Evolutionary conservation across 805 yeast species (phyloP), one percentile per base, ranked within the genome.

Genomic region (Candida coquimbonensis): DNA sequence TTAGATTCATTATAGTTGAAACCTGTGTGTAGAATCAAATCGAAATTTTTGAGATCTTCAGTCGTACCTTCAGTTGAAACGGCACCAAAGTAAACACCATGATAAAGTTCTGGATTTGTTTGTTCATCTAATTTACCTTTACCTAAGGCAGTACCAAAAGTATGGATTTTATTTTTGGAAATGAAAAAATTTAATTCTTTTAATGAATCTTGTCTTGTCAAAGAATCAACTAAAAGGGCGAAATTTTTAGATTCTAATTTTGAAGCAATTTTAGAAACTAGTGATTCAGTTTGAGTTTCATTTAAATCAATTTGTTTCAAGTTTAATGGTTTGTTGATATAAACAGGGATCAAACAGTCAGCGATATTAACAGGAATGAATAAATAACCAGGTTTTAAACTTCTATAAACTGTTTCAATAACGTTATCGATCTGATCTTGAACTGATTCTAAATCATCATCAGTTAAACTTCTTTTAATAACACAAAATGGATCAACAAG

Each of bases 21-120:
- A 13, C 97, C 97, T 49, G 87, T 63, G 55, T 79, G 78, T 35
- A 89, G 53, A 13, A 87, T 69, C 39, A 84, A 65, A 57, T 89
- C 96, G 31, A 86, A 72, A 6, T 19, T 31, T 7, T 70, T 51
- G 42, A 73, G 75, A 47, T 66, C 72, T 27, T 68, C 62, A 26
- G 65, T 60, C 12, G 80, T 73, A 8, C 74, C 72, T 8, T 61
- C 60, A 16, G 65, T 62, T 5, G 85, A 76, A 41, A 73, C 70
- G 19, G 59, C 61, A 35, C 95, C 96, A 51, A 71, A 76, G 61
- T 81, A 87, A 21, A 75, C 75, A 34, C 96, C 96, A 74, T 77
- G 50, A 70, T 66, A 16, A 81, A 72, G 14, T 74, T 66, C 63
- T 59, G 82, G 51, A 69, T 75, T 61, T 13, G 29, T 19, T 3